A percentile compares a stretch with the other conserved stretches of the same genome.
Conservation (phyloP, 1,139 yeast genomes). For the Diutina ranongensis region DNA sequence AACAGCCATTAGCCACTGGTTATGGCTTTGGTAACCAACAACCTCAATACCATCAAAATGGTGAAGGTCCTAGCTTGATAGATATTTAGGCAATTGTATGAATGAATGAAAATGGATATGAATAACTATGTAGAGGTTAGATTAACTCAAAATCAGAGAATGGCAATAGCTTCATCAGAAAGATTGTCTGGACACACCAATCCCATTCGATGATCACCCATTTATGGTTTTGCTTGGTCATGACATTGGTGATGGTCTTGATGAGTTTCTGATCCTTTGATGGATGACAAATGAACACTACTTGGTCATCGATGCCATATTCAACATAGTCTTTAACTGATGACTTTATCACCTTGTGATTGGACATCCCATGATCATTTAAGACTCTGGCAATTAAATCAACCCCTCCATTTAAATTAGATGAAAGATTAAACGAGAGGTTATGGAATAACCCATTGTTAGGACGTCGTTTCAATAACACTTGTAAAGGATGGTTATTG, state of each 20-base stretch:
- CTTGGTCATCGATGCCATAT: slow-evolving; percentile 12
- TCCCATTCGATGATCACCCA: slow-evolving; percentile 48
- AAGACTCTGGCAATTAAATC: slow-evolving; percentile 51
- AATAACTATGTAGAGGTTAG: too few relatives aligned
- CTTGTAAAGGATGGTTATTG: neutral
- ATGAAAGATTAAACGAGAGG: slow-evolving; percentile 42
- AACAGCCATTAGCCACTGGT: slow-evolving; percentile 56
- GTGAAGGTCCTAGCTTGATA: slow-evolving; percentile 6
- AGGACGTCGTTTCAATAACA: neutral
- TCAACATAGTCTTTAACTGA: slow-evolving; percentile 7
- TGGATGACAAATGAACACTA: slow-evolving; percentile 26
- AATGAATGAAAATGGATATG: neutral
- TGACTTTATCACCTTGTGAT: slow-evolving; percentile 15
- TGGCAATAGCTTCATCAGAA: slow-evolving; percentile 29
- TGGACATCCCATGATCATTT: slow-evolving; percentile 45
- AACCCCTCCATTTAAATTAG: slow-evolving; percentile 58
- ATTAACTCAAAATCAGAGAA: slow-evolving; percentile 7
- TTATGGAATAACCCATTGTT: slow-evolving; percentile 18
- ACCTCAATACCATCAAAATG: neutral
- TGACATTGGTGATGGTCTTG: slow-evolving; percentile 11
- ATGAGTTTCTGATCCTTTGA: slow-evolving; percentile 34
- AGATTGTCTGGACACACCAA: slow-evolving; percentile 53
- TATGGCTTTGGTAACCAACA: slow-evolving; percentile 74
- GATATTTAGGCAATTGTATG: slow-evolving; percentile 5
- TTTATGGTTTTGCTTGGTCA: slow-evolving; percentile 8